Evolutionary conservation across 352 stramenopile genomes (phyloP), one percentile per base, ranked within the genome.

Genomic region (Phytophthora sp.): DNA sequence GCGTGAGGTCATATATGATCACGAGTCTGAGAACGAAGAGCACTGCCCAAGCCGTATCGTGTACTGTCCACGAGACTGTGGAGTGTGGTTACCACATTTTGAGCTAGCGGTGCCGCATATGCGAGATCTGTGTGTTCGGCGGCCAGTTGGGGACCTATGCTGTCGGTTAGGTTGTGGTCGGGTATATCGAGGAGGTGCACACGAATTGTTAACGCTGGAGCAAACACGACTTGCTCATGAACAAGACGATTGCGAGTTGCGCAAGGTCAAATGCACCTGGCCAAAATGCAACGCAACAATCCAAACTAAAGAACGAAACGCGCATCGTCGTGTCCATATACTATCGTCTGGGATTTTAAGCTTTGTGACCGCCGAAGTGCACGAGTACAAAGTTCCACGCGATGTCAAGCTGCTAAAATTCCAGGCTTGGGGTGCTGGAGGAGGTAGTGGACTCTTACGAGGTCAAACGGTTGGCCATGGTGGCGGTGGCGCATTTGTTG

Each of bases 221-320:
- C 83, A 92, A 62, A 74, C 74, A 26, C 82, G 86, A 4, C 74
- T 85, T 3, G 73, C 78, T 7, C 86, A 94, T 54, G 86, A 94
- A 35, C 71, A 90, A 67, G 86, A 94, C 26, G 79, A 84, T 29
- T 94, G 86, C 30, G 52, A 56, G 15, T 50, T 88, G 7, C 86
- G 86, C 5, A 85, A 88, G 50, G 82, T 92, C 5, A 73, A 80
- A 50, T 94, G 86, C 57, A 89, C 79, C 26, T 94, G 86, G 86
- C 83, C 83, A 12, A 79, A 81, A 33, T 94, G 86, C 53, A 68
- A 77, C 15, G 79, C 71, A 1, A 30, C 58, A 2, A 77, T 91
- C 27, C 7, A 81, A 7, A 83, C 86, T 1, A 82, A 78, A 39
- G 82, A 94, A 18, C 74, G 82, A 23, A 91, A 90, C 30, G 64